Evolutionary conservation across 2,329 filamentous ascomycete species (phyloP).

Genomic region (Pestalotiopsis sp.): DNA sequence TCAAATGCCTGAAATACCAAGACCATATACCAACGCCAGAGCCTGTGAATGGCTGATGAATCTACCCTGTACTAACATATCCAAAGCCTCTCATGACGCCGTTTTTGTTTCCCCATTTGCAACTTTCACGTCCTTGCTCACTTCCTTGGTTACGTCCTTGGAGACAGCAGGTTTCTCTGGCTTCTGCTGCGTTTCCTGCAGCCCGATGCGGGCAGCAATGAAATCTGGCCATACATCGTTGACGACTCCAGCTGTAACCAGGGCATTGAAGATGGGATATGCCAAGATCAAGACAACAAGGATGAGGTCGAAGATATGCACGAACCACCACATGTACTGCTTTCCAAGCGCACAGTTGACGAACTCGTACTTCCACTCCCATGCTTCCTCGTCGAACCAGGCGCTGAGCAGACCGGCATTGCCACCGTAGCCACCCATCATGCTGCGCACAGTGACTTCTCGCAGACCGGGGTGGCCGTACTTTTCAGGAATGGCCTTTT

Average conservation of each 20-base stretch:
- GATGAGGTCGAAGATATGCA: slow-evolving; percentile 73
- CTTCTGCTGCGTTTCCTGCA: not conserved
- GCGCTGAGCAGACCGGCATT: slow-evolving; percentile 86
- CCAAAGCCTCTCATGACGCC: not conserved
- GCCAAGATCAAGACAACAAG: slow-evolving; percentile 35
- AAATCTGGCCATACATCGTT: slow-evolving; percentile 13
- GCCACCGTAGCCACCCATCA: slow-evolving; percentile 97
- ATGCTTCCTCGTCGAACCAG: slow-evolving; percentile 78
- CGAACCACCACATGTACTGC: slow-evolving; percentile 93
- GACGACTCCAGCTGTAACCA: slow-evolving; percentile 7
- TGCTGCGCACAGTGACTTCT: slow-evolving; percentile 92
- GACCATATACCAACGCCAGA: slow-evolving; percentile 1
- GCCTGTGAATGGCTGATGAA: not conserved
- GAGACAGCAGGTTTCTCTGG: not conserved
- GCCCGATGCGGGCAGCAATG: not conserved
- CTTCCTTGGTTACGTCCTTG: not conserved
- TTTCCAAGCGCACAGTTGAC: slow-evolving; percentile 76
- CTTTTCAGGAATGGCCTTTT: slow-evolving; percentile 41
- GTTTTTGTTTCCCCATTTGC: not conserved
- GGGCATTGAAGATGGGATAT: slow-evolving; percentile 25
- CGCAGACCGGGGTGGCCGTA: slow-evolving; percentile 65
- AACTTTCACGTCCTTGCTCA: not conserved
- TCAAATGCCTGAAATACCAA: not conserved
- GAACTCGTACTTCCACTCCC: slow-evolving; percentile 84
- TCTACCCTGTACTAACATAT: not conserved